Percentiles rank a stretch among this genome's conserved stretches.
Evolutionary conservation across 2,329 filamentous ascomycete species (phyloP).

Genomic region (Nannizziopsis barbatae): DNA sequence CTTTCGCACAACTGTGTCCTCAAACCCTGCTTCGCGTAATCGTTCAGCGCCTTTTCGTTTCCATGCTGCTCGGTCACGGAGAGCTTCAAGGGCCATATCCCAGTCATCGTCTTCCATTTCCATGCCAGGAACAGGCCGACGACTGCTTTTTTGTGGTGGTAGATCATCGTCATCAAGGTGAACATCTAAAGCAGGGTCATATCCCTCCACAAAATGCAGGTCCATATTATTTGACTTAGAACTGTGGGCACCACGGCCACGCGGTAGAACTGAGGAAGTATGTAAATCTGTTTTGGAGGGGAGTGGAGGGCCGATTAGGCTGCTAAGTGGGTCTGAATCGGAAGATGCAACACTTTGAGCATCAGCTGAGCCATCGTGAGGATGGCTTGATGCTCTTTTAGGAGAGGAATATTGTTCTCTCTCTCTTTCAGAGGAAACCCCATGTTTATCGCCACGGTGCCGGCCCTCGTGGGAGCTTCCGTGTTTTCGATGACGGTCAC

Average conservation of each 20-base stretch:
- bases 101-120: constrained; percentile 52
- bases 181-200: constrained; percentile 43
- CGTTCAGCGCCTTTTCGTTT: constrained; percentile 63
- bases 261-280: constrained; percentile 39
- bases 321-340: constrained; percentile 60
- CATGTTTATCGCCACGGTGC: background rate
- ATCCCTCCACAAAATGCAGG: constrained; percentile 59
- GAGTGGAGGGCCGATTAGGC: constrained; percentile 61
- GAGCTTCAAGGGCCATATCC: constrained; percentile 67
- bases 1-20: constrained; percentile 59
- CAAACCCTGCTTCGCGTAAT: constrained; percentile 66
- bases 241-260: constrained; percentile 57
- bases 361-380: constrained; percentile 9
- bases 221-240: constrained; percentile 59
- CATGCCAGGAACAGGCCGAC: constrained; percentile 29
- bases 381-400: background rate
- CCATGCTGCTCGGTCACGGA: constrained; percentile 70
- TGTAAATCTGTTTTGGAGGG: constrained; percentile 36
- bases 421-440: background rate
- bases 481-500: background rate
- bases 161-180: constrained; percentile 36
- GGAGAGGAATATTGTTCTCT: background rate
- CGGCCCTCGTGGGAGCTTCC: background rate
- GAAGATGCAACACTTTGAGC: constrained; percentile 11
- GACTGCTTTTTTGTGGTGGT: constrained; percentile 40